Conservation (phyloP, 495 filamentous ascomycete genomes). For the Lentithecium fluviatile region DNA sequence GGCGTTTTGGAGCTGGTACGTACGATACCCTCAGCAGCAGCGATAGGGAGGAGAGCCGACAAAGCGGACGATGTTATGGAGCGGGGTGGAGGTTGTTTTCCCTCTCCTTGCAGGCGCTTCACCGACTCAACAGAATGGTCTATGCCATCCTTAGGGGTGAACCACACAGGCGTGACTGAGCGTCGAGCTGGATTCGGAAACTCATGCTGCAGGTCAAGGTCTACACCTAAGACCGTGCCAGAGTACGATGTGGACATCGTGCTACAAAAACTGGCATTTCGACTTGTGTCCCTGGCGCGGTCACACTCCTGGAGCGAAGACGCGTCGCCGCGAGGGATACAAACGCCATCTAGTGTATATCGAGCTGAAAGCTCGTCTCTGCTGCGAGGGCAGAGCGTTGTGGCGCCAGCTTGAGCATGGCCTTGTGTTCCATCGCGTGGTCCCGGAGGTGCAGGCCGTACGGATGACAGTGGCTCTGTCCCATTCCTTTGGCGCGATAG, state of each 20-base stretch:
- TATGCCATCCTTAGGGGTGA: neutral
- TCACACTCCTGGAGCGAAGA: conserved; percentile 26
- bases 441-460: neutral
- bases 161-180: conserved; percentile 5
- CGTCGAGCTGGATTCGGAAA: neutral
- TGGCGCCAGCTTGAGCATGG: neutral
- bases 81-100: neutral
- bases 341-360: conserved; percentile 12
- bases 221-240: conserved; percentile 20
- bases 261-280: conserved; percentile 21
- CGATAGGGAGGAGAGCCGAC: conserved; percentile 29
- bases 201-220: conserved; percentile 27
- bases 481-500: neutral
- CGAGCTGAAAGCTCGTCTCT: conserved; percentile 17
- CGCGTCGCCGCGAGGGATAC: conserved; percentile 10
- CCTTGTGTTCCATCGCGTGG: neutral
- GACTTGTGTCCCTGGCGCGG: conserved; percentile 4
- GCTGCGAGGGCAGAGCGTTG: neutral
- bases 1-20: conserved; percentile 11
- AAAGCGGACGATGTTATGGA: conserved; percentile 33
- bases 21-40: conserved; percentile 27
- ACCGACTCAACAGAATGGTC: neutral
- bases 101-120: neutral
- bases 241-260: conserved; percentile 21
- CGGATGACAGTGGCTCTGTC: neutral